Base-by-base conservation (phyloP, 176 grass and related monocot genomes). In the Areca catechu region DNA sequence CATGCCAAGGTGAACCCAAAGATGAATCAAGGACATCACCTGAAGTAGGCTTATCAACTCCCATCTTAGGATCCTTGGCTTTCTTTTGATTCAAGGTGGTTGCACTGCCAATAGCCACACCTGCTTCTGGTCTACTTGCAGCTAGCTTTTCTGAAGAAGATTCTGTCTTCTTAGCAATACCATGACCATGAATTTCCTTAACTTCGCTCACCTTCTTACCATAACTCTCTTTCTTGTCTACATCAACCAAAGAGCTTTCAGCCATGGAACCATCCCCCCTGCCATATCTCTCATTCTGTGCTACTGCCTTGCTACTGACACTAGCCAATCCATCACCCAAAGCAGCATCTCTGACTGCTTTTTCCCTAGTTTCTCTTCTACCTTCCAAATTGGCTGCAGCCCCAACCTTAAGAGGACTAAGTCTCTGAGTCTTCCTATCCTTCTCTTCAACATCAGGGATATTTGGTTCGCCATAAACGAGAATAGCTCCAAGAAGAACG, bases 401-500 rank as follows among this genome's bases (percentile, higher is more conserved):
- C 12, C 43, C 50, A 21, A 66, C 50, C 53, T 74, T 74, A 24
- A 53, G 6, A 49, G 34, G 65, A 28, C 21, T 20, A 28, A 22
- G n/a, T 58, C 65, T 20, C 17, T 4, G 22, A 5, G 16, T 37
- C 6, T 68, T 80, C 61, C 63, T 76, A 63, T 72, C 66, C 62
- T 76, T 12, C 52, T 76, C 48, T 16, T 80, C 72, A 5, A 62
- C 50, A 48, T 77, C 34, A 47, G 70, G 86, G 24, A 58, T 51
- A 60, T 80, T 49, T 51, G 62, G 67, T 37, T 85, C 77, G 4
- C 74, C 81, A 19, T 52, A 89, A 19, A 57, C 78, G 56, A 89
- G 16, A 56, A 89, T 57, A 24, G 74, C 70, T 56, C 86, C 81
- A 59, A 89, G 86, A 20, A 89, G 70, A 71, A 89, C 29, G 20